Conservation (phyloP, 495 filamentous ascomycete species). For the Trichoderma reesei region DNA sequence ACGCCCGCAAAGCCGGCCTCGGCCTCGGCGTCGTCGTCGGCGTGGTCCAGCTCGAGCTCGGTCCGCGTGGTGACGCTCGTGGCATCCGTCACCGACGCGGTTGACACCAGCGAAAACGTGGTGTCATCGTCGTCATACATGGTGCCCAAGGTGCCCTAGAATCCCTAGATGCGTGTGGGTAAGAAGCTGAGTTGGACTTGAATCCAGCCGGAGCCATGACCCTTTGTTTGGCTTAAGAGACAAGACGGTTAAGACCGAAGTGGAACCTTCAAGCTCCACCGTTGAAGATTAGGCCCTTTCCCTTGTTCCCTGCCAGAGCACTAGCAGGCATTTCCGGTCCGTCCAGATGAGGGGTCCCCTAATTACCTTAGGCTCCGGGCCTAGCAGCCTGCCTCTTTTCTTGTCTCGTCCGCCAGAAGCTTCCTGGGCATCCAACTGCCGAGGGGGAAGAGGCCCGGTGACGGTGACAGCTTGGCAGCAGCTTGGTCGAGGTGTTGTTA, state of each 20-base stretch:
- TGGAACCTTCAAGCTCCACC: slow-evolving; percentile 6
- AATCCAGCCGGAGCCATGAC: slow-evolving; percentile 5
- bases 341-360: not conserved
- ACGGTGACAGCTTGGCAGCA: not conserved
- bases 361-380: not conserved
- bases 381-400: not conserved
- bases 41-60: not conserved
- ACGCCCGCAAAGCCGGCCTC: not conserved
- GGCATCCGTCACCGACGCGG: slow-evolving; percentile 2
- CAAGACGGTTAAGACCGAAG: slow-evolving; percentile 7
- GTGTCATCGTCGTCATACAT: slow-evolving; percentile 8
- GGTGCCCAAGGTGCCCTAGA: not conserved
- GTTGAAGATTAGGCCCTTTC: not conserved
- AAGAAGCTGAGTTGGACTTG: not conserved
- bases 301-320: not conserved
- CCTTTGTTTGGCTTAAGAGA: slow-evolving; percentile 8
- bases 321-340: slow-evolving; percentile 7
- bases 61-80: slow-evolving; percentile 5
- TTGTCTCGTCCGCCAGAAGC: not conserved
- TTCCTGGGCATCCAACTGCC: not conserved
- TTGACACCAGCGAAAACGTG: slow-evolving; percentile 8
- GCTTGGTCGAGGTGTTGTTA: not conserved
- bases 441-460: not conserved
- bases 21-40: not conserved
- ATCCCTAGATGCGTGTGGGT: not conserved